Evolutionary conservation across 176 grass and related monocot genomes (phyloP).

Genomic region (Bromus sterilis): DNA sequence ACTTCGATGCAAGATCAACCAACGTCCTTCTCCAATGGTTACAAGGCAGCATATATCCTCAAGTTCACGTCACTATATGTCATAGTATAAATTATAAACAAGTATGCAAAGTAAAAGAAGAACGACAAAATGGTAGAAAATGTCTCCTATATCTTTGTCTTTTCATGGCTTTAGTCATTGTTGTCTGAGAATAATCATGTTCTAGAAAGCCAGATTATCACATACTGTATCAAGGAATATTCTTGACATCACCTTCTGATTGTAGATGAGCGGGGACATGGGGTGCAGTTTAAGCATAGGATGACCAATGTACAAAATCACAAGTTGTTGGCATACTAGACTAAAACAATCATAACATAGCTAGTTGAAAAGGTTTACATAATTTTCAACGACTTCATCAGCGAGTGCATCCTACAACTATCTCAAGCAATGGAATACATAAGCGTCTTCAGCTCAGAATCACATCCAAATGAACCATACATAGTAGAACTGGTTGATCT

Average conservation of each 20-base stretch:
- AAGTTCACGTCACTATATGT: not conserved
- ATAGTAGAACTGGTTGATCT: not conserved
- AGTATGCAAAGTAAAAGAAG: not conserved
- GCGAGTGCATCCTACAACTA: not conserved
- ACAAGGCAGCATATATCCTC: not conserved
- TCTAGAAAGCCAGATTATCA: not conserved
- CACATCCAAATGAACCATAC: not conserved
- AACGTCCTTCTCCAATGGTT: not conserved
- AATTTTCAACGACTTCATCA: not conserved
- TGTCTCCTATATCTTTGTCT: not conserved
- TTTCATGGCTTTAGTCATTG: not conserved
- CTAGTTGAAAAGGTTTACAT: not conserved
- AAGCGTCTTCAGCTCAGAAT: not conserved
- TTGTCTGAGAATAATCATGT: not conserved
- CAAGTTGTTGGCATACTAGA: not conserved
- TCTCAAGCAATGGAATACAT: not conserved
- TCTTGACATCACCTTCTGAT: not conserved
- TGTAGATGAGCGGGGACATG: not conserved
- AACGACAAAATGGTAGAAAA: not conserved
- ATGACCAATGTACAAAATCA: not conserved
- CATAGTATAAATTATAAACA: not conserved
- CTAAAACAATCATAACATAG: not conserved
- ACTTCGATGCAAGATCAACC: not conserved
- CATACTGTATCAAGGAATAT: not conserved
- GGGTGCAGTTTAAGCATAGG: not conserved